Conservation (phyloP, 305 asterid species). For the Andrographis paniculata region DNA sequence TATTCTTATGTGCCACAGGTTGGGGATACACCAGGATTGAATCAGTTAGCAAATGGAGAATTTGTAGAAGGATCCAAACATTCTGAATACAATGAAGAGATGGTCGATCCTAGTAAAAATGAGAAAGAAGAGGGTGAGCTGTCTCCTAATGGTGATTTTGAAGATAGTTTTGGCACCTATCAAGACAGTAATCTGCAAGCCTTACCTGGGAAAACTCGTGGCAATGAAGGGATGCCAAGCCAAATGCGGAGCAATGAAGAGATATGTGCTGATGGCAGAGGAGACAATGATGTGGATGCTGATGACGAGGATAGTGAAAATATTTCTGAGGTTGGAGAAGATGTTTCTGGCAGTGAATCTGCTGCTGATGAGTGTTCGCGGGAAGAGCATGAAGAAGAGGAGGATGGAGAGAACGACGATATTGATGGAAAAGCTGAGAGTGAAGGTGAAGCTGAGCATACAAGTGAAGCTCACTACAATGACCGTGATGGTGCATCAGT, state of each 20-base stretch:
- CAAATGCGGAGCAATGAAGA: slow-evolving; percentile 43
- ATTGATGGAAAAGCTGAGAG: slow-evolving; percentile 82
- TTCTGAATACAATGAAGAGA: slow-evolving; percentile 36
- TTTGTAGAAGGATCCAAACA: slow-evolving; percentile 39
- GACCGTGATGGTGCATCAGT: slow-evolving; percentile 47
- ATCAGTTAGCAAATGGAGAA: slow-evolving; percentile 43
- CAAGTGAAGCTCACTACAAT: slow-evolving; percentile 53
- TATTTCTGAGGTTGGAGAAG: slow-evolving; percentile 77
- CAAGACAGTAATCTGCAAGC: slow-evolving; percentile 38
- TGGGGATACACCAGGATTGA: slow-evolving; percentile 32
- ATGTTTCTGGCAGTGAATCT: slow-evolving; percentile 89
- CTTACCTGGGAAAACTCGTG: slow-evolving; percentile 36
- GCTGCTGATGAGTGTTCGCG: slow-evolving; percentile 84
- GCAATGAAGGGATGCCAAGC: slow-evolving; percentile 38
- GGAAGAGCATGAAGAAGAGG: slow-evolving; percentile 83
- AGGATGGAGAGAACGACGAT: slow-evolving; percentile 55
- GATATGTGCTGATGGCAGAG: slow-evolving; percentile 49
- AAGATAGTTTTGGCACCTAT: slow-evolving; percentile 66
- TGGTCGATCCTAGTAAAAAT: slow-evolving; percentile 56
- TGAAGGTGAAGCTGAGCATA: slow-evolving; percentile 92
- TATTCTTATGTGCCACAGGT: slow-evolving; percentile 35
- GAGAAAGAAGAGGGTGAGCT: slow-evolving; percentile 98
- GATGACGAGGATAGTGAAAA: slow-evolving; percentile 85
- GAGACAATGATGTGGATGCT: slow-evolving; percentile 72
- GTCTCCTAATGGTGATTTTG: slow-evolving; percentile 78